These are phyloP conservation scores for Termitomyces heimii DNA, from an alignment of 768 basidiomycete genomes.

Conservation along the genomic window DNA sequence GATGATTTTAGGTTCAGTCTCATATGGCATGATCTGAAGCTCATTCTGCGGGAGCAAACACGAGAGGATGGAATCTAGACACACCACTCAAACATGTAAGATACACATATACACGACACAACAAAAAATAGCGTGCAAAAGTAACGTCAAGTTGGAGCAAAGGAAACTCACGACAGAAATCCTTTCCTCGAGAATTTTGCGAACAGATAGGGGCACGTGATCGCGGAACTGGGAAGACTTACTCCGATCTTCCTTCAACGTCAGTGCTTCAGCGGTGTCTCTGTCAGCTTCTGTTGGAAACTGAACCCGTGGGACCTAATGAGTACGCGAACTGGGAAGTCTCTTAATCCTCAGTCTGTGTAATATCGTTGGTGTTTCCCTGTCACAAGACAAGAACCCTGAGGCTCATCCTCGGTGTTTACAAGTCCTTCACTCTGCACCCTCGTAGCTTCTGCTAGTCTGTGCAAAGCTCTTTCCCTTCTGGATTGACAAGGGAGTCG, in stretches of 20 bases:
- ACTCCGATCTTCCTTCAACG: background rate
- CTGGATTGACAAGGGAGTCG: background rate
- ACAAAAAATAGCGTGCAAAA: background rate
- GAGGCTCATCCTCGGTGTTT: too few species aligned
- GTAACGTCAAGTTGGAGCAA: background rate
- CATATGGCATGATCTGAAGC: slow-evolving; percentile 19
- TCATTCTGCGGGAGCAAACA: background rate
- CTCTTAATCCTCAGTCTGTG: too few species aligned
- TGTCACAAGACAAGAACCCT: too few species aligned
- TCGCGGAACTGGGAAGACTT: slow-evolving; percentile 1
- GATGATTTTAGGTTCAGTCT: slow-evolving; percentile 30
- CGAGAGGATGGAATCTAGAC: background rate
- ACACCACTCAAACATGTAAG: slow-evolving; percentile 2
- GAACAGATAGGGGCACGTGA: slow-evolving; percentile 11
- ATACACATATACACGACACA: background rate
- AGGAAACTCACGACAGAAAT: background rate
- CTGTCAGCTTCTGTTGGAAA: background rate
- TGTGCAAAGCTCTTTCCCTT: background rate
- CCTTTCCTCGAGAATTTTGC: background rate
- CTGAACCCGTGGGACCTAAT: too few species aligned
- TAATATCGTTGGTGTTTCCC: too few species aligned
- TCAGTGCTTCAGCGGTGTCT: background rate
- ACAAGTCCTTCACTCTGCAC: too few species aligned
- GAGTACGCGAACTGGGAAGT: too few species aligned
- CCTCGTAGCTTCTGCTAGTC: too few species aligned